A percentile compares a stretch with the other conserved stretches of the same genome.
These are phyloP conservation scores for Kazachstania taianensis DNA, from an alignment of 805 yeast species.

Conservation along the genomic window DNA sequence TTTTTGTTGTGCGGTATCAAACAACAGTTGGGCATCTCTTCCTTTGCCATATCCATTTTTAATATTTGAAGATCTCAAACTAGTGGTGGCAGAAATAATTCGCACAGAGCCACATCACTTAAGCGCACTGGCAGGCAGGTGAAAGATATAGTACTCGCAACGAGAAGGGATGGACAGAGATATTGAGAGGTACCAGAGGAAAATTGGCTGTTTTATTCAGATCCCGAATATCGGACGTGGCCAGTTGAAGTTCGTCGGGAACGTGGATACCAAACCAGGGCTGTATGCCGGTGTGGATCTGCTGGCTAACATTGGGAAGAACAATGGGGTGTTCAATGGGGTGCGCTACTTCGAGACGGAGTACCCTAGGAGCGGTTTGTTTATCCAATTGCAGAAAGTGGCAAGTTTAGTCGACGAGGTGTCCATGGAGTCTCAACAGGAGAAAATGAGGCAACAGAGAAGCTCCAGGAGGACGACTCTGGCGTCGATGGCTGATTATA, in stretches of 20 bases:
- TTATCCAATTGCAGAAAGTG: slow-evolving; percentile 48
- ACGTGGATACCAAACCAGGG: slow-evolving; percentile 62
- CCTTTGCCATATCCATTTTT: too few relatives aligned
- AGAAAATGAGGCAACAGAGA: not conserved
- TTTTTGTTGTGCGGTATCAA: too few relatives aligned
- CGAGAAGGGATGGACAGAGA: too few relatives aligned
- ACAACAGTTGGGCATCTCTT: too few relatives aligned
- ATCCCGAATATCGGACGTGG: slow-evolving; percentile 69
- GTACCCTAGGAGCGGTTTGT: slow-evolving; percentile 61
- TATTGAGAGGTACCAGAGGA: slow-evolving; percentile 13
- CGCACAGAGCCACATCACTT: too few relatives aligned
- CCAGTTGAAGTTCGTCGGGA: slow-evolving; percentile 58
- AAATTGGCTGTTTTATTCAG: slow-evolving; percentile 28
- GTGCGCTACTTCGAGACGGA: slow-evolving; percentile 55
- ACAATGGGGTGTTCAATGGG: slow-evolving; percentile 76
- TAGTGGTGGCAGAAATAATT: too few relatives aligned
- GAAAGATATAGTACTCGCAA: too few relatives aligned
- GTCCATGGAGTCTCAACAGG: slow-evolving; percentile 4
- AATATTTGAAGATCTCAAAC: too few relatives aligned
- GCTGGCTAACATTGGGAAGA: slow-evolving; percentile 63
- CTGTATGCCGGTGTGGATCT: slow-evolving; percentile 82
- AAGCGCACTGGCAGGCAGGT: too few relatives aligned
- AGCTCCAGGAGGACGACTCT: slow-evolving; percentile 14
- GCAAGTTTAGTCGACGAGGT: slow-evolving; percentile 15
- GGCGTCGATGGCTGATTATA: not conserved